Base-by-base conservation (phyloP, 2,329 filamentous ascomycete species). In the Apiospora kogelbergensis region DNA sequence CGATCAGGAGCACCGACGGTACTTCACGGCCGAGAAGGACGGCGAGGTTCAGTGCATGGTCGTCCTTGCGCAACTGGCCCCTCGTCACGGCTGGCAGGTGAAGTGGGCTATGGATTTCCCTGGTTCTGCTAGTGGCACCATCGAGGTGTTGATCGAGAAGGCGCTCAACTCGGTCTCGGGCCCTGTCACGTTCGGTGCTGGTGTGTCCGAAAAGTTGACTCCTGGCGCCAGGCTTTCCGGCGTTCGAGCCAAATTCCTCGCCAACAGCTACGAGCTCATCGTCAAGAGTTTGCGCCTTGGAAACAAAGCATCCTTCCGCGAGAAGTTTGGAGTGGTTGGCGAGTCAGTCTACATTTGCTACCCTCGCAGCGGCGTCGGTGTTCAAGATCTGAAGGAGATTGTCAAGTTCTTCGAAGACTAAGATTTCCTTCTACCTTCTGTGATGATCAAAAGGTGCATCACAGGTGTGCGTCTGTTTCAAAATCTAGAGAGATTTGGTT, bases 61-160 rank as follows among this genome's bases (percentile, higher is more conserved):
- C n/a, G 90, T 95, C 10, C 84, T 98, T 75, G 92, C 93, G 67
- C 92, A 94, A 79, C 88, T 98, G 37, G 89, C 92, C 3, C 93
- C 94, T 1, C 85, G 88, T 44, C 89, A 97, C 78, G 95, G 95
- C 68, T 97, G 94, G 89, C 95, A 98, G 83, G 91, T 97, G 78
- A 98, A 98, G 84, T 97, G 96, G 84, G 93, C 92, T n/a, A 89
- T 98, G 68, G 94, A 98, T 80, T 97, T 98, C 85, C 95, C 94
- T 0, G 89, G 89, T 33, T 89, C 94, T 0, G 92, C 95, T n/a
- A 93, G 89, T 60, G 95, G 95, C 63, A 91, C 93, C 42, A 97
- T 97, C 72, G 95, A 98, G 82, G 87, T 91, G 48, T 88, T 96
- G 48, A 92, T 97, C 66, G 81, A 83, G 0, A 83, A 84, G 44